phyloP scores from a whole-genome alignment of 2,329 filamentous ascomycete species.

The Neonectria faginata region DNA sequence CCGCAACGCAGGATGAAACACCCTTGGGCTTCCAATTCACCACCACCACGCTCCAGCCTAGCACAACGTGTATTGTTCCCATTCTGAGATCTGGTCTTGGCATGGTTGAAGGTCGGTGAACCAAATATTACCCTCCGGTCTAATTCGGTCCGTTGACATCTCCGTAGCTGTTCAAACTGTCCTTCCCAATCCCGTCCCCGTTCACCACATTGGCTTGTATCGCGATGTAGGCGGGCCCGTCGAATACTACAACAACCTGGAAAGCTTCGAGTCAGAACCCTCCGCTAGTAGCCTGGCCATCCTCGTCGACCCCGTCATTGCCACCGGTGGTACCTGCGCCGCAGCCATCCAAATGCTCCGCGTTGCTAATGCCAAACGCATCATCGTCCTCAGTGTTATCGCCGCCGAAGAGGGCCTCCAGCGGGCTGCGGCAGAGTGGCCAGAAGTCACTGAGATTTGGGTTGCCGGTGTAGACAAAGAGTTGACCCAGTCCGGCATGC shows the following conservation, averaged over 20 bases:
- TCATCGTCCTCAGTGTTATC: constrained; percentile 81
- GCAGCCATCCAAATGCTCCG: constrained; percentile 89
- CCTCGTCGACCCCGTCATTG: constrained; percentile 91
- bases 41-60: constrained; percentile 71
- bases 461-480: constrained; percentile 81
- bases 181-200: constrained; percentile 81
- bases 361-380: constrained; percentile 82
- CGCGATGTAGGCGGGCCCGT: constrained; percentile 92
- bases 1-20: constrained; percentile 72
- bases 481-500: constrained; percentile 85
- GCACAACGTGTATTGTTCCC: constrained; percentile 83
- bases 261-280: constrained; percentile 50
- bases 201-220: constrained; percentile 96
- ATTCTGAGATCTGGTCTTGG: constrained; percentile 92
- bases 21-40: constrained; percentile 83
- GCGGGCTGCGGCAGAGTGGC: constrained; percentile 81
- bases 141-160: constrained; percentile 21
- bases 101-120: constrained; percentile 81
- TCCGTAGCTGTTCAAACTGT: constrained; percentile 80
- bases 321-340: constrained; percentile 88
- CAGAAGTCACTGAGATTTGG: constrained; percentile 82
- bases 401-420: constrained; percentile 78
- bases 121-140: background rate
- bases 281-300: constrained; percentile 72
- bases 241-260: constrained; percentile 97